Percentiles rank a stretch among this genome's conserved stretches.
Evolutionary conservation across 1,284 basidiomycete genomes (phyloP).

Genomic region (Vanrija pseudolonga): DNA sequence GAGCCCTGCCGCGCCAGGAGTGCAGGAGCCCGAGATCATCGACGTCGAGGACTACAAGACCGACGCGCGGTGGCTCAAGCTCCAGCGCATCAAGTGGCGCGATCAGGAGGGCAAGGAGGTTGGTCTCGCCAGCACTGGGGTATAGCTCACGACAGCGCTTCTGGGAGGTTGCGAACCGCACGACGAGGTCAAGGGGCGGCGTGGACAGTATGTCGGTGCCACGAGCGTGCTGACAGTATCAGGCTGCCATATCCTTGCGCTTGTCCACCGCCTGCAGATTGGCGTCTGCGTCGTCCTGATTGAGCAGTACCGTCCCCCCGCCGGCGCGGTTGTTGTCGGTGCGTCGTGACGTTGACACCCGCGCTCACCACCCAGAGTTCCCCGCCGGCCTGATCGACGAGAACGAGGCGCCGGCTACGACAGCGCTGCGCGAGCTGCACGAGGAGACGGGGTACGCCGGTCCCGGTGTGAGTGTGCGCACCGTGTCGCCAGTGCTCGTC

Average conservation of each 20-base stretch:
- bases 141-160: constrained; percentile 55
- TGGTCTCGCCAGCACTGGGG: no score
- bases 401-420: constrained; percentile 64
- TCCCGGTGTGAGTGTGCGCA: constrained; percentile 52
- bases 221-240: not conserved
- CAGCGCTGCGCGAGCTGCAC: constrained; percentile 77
- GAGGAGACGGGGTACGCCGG: constrained; percentile 81
- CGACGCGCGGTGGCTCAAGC: constrained; percentile 44
- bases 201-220: constrained; percentile 63
- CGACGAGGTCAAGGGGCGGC: constrained; percentile 66
- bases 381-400: constrained; percentile 84
- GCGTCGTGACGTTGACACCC: constrained; percentile 18
- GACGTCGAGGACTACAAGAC: constrained; percentile 32
- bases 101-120: constrained; percentile 73
- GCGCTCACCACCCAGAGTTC: constrained; percentile 57
- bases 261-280: constrained; percentile 64
- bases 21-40: constrained; percentile 28
- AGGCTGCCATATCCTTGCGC: constrained; percentile 76
- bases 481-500: constrained; percentile 67
- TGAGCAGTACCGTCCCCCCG: constrained; percentile 81
- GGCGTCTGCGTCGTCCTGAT: constrained; percentile 69
- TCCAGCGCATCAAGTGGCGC: constrained; percentile 59
- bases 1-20: no score
- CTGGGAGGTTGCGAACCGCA: constrained; percentile 83
- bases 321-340: constrained; percentile 71